Evolutionary conservation across 129 eudicot genomes (phyloP).

Genomic region (Pittosporum tobira): DNA sequence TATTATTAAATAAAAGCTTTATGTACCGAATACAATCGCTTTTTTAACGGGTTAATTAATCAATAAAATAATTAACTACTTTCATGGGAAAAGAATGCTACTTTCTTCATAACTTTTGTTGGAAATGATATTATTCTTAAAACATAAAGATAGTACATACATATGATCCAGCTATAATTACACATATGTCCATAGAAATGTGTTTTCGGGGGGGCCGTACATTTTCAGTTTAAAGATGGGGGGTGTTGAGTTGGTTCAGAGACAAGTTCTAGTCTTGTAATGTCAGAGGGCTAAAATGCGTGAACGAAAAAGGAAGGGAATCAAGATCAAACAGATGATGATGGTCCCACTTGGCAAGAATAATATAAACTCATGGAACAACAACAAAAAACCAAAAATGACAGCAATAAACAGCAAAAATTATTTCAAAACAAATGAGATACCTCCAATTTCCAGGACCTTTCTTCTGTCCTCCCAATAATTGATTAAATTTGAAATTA

Average conservation of each 20-base stretch:
- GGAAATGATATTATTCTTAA: no score
- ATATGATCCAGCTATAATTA: no score
- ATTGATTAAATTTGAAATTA: neutral
- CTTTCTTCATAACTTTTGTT: neutral
- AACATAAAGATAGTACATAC: no score
- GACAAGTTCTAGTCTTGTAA: slow-evolving; percentile 26
- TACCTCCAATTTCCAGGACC: neutral
- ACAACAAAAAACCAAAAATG: slow-evolving; percentile 2
- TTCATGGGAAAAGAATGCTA: no score
- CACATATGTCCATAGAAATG: slow-evolving; percentile 6
- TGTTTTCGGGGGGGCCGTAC: slow-evolving; percentile 26
- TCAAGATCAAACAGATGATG: slow-evolving; percentile 21
- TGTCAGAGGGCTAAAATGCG: slow-evolving; percentile 12
- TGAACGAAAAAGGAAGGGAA: slow-evolving; percentile 13
- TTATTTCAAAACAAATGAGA: neutral
- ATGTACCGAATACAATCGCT: no score
- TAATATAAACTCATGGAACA: slow-evolving; percentile 11
- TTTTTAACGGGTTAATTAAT: no score
- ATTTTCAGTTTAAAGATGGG: slow-evolving; percentile 24
- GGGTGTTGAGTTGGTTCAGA: slow-evolving; percentile 32
- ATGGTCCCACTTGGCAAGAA: slow-evolving; percentile 35
- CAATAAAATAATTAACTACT: no score
- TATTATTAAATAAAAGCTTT: no score
- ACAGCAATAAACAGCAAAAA: slow-evolving; percentile 9
- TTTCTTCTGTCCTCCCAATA: slow-evolving; percentile 6